Base-by-base conservation (phyloP, 2,329 filamentous ascomycete genomes). In the Zopfia rhizophila region DNA sequence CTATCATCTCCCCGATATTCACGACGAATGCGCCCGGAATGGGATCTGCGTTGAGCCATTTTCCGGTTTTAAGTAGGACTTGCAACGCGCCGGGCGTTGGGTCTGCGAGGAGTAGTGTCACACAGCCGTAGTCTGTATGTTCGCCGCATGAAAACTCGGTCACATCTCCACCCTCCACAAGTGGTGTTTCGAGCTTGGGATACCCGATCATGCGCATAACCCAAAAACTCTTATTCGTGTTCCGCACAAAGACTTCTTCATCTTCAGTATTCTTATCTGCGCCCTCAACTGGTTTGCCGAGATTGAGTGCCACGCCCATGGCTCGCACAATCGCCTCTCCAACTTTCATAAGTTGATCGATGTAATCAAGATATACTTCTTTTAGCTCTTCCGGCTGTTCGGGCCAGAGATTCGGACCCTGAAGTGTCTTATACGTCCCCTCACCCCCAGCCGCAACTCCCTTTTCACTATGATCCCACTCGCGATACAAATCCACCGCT, bases 1-100 rank as follows among this genome's bases (percentile, higher is more conserved):
- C 71, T 49, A 79, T 70, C 72, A 79, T 74, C 51, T 80, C 77
- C 1, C 77, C 77, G 32, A 80, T 74, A 50, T 80, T 79, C 5
- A 80, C 74, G 3, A 79, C 75, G 41, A 76, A 78, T 0, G 72
- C 66, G 12, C 74, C 76, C 2, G 68, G 63, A 0, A 77, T 61
- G 0, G 76, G 76, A 35, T 78, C 72, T 0, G 76, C 77, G 23
- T 69, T 60, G 0, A 79, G 63, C 78, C 77, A 81, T 6, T 42
- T 54, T 5, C 69, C 68, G 30, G 73, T 68, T 52, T 74, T 73
- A 38, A 68, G 63, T 8, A 68, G 61, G 14, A 78, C 75, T 49
- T 79, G 74, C 2, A 78, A 57, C 1, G 75, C 75, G 4, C 69
- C 65, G 6, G 67, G 71, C 0, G 74, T 77, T 1, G 70, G 60